These are phyloP conservation scores for Ophiocordyceps robertsii DNA, from an alignment of 2,329 filamentous ascomycete species.

Conservation along the genomic window DNA sequence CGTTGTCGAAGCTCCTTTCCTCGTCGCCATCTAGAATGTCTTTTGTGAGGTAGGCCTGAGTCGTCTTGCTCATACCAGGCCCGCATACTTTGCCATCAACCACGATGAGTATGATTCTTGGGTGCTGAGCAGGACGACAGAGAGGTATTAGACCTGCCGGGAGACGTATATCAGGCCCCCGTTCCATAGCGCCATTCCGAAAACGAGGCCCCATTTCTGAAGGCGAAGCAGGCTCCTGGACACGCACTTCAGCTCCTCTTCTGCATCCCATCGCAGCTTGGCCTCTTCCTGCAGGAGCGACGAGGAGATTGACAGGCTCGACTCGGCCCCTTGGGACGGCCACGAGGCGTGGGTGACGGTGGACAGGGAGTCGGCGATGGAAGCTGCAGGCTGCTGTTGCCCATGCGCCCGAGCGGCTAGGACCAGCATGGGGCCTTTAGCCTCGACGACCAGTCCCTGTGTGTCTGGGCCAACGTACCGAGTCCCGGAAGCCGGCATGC, in stretches of 20 bases:
- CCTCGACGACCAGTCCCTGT: too few species aligned
- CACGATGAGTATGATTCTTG: slow-evolving; percentile 30
- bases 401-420: slow-evolving; percentile 20
- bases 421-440: neutral
- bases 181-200: slow-evolving; percentile 20
- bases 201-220: slow-evolving; percentile 25
- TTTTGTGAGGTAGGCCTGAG: slow-evolving; percentile 30
- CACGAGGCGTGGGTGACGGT: slow-evolving; percentile 16
- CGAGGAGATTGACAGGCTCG: slow-evolving; percentile 20
- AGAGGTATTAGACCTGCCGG: slow-evolving; percentile 27
- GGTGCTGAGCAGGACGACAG: slow-evolving; percentile 31
- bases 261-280: slow-evolving; percentile 24
- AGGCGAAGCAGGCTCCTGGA: slow-evolving; percentile 22
- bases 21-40: slow-evolving; percentile 27
- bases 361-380: slow-evolving; percentile 19
- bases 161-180: slow-evolving; percentile 22
- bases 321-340: slow-evolving; percentile 18
- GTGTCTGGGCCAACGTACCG: slow-evolving; percentile 9
- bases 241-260: slow-evolving; percentile 23
- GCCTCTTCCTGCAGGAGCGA: slow-evolving; percentile 23
- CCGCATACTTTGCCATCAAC: slow-evolving; percentile 33
- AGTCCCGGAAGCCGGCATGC: slow-evolving; percentile 12
- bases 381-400: slow-evolving; percentile 16
- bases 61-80: slow-evolving; percentile 32
- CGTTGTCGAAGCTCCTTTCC: slow-evolving; percentile 22